Evolutionary conservation across 208 protist genomes (phyloP).

Genomic region (Endotrypanum monterogeii): DNA sequence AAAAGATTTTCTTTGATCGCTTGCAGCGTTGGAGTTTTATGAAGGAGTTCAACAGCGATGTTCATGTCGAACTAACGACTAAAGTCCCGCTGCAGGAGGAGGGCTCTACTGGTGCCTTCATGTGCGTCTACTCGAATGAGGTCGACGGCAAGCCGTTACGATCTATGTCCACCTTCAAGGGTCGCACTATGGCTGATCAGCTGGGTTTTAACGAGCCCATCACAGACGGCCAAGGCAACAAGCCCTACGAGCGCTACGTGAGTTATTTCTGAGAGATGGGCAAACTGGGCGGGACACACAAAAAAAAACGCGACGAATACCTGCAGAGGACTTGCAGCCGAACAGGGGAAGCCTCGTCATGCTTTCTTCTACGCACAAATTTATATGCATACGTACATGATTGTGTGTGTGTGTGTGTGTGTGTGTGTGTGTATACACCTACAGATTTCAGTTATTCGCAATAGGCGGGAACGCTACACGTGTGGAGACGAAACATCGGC

Average conservation of each 20-base stretch:
- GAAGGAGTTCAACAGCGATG: slow-evolving; percentile 81
- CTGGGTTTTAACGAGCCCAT: slow-evolving; percentile 81
- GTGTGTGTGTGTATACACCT: too few species aligned
- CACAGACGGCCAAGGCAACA: slow-evolving; percentile 49
- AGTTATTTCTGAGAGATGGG: slow-evolving; percentile 31
- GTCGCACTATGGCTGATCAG: slow-evolving; percentile 57
- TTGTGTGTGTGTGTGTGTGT: too few species aligned
- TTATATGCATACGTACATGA: too few species aligned
- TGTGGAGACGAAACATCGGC: too few species aligned
- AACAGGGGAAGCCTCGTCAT: neutral
- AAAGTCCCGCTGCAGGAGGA: slow-evolving; percentile 24
- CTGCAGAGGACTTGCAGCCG: neutral
- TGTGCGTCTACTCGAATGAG: slow-evolving; percentile 58
- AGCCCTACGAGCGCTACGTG: slow-evolving; percentile 40
- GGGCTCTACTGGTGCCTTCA: slow-evolving; percentile 33
- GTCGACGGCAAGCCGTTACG: slow-evolving; percentile 69
- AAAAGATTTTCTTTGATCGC: slow-evolving; percentile 54
- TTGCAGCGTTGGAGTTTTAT: slow-evolving; percentile 89
- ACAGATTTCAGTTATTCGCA: too few species aligned
- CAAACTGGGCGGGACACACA: neutral
- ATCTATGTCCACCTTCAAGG: slow-evolving; percentile 55
- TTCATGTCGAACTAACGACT: slow-evolving; percentile 80
- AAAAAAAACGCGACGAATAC: neutral
- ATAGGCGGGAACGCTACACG: too few species aligned
- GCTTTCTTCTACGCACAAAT: too few species aligned